Evolutionary conservation across 352 stramenopile genomes (phyloP), one percentile per base, ranked within the genome.

Genomic region (Globisporangium alternatum): DNA sequence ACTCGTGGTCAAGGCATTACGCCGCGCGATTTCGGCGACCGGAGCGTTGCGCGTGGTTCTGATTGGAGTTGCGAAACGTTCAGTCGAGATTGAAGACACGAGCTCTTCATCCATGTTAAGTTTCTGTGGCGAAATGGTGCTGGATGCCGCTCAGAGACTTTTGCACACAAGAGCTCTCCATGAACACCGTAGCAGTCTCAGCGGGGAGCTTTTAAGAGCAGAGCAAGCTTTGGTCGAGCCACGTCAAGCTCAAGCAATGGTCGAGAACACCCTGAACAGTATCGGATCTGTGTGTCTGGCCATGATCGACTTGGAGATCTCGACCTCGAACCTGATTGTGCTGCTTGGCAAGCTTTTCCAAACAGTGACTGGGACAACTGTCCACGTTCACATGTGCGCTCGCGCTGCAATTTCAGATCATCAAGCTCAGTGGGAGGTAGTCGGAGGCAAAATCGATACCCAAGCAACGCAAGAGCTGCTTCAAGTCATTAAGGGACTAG

Each of bases 301-400:
- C 41, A 7, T 28, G n/a, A 7, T 41, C 17, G 43, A 19, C 19
- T 62, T n/a, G 25, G 45, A 33, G n/a, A 37, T 9, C 21, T 22
- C 12, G 13, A 25, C 25, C 2, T 17, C 28, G 17, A 52, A 4
- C 1, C 0, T 54, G n/a, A 30, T 19, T 17, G 45, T 31, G 1
- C 8, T 54, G 8, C 19, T 62, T n/a, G 56, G 17, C 19, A 62
- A 39, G 7, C 8, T 62, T 43, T 51, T 62, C 28, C 30, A 35
- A 13, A 60, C 19, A 7, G n/a, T 66, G 41, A 10, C 8, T 15
- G 30, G 30, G 17, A 33, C 7, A 47, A 21, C 51, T 60, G 51
- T 60, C 2, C 19, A 54, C 28, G 41, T n/a, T 35, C 28, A 44
- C 28, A 5, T 62, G 28, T 62, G 28, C 10, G 35, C 33, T 44